Base-by-base conservation (phyloP, 768 basidiomycete genomes). In the Megacollybia marginata region DNA sequence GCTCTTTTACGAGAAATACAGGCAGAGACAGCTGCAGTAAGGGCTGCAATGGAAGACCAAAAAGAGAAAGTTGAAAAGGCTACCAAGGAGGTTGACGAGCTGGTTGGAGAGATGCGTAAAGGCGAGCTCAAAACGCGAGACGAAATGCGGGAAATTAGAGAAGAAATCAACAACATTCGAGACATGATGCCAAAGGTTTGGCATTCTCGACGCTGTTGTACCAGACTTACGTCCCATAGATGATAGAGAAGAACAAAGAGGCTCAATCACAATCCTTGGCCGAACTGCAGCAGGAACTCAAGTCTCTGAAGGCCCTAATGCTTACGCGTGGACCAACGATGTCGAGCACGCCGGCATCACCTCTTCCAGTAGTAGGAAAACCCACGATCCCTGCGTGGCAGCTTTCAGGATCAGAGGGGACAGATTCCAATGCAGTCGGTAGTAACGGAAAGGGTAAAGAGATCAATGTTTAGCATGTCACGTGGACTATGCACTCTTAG, bases 351-450 rank as follows among this genome's bases (percentile, higher is more conserved):
- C 69, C 79, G 28, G 62, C 78, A 2, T 70, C 78, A 0, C 74
- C 83, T n/a, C 63, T 81, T 12, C 71, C 74, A 2, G 61, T 76
- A 19, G 58, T 80, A 4, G 79, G 78, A 0, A 74, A 80, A 54
- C 88, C 87, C 7, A 73, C 83, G 16, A 92, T 97, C 59, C 94
- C 94, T 2, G 76, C 90, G 7, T 97, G 94, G 94, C 94, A 97
- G 61, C 71, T 96, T 46, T 78, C 83, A 15, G 69, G 70, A 43
- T 47, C 68, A 33, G 35, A 33, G 32, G 31, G 13, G 5, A 8
- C 13, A 8, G 18, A 19, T 23, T 33, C 11, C 34, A 36, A 33
- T 10, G 13, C 46, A 6, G 33, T 31, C n/a, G 47, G 20, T 31
- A 53, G 52, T 13, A 76, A 75, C 54, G 78, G 75, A 10, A 85